phyloP scores from a whole-genome alignment of 164 flowering plant genomes.

The Magnolia officinalis region DNA sequence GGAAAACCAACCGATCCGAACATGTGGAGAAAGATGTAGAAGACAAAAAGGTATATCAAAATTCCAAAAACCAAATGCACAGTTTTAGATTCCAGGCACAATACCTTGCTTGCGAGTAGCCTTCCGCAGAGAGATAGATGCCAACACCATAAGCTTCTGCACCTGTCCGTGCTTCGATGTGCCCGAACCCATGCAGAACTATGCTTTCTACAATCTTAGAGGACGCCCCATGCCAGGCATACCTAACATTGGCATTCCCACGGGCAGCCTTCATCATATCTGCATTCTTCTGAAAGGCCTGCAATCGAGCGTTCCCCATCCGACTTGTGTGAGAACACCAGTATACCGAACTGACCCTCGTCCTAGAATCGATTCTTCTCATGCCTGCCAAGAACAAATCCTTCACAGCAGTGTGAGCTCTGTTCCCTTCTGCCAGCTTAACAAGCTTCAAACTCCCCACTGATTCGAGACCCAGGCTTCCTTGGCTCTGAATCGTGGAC shows the following conservation, averaged over 20 bases:
- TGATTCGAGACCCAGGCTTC: not conserved
- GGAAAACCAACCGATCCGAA: not conserved
- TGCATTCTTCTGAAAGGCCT: conserved; percentile 31
- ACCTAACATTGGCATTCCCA: conserved; percentile 31
- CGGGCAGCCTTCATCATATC: conserved; percentile 37
- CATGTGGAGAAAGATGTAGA: not conserved
- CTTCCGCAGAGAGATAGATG: conserved; percentile 34
- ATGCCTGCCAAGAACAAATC: conserved; percentile 29
- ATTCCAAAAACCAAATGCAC: not conserved
- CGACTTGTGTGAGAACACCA: conserved; percentile 28
- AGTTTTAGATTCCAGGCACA: not conserved
- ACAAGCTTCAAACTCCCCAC: conserved; percentile 2
- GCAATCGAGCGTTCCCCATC: conserved; percentile 32
- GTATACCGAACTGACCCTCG: conserved; percentile 30
- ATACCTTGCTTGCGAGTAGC: conserved; percentile 33
- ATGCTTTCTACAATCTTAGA: conserved; percentile 25
- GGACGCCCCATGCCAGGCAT: conserved; percentile 51
- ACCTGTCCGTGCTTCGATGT: conserved; percentile 14
- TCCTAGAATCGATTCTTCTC: conserved; percentile 16
- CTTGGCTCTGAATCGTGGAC: not conserved
- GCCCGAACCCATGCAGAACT: conserved; percentile 44
- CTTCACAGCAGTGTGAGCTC: conserved; percentile 16
- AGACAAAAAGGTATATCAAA: too few relatives aligned
- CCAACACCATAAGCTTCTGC: conserved; percentile 37
- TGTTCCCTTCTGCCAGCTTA: conserved; percentile 25